phyloP scores from a whole-genome alignment of 176 grass and related monocot genomes.

The Phragmites australis region DNA sequence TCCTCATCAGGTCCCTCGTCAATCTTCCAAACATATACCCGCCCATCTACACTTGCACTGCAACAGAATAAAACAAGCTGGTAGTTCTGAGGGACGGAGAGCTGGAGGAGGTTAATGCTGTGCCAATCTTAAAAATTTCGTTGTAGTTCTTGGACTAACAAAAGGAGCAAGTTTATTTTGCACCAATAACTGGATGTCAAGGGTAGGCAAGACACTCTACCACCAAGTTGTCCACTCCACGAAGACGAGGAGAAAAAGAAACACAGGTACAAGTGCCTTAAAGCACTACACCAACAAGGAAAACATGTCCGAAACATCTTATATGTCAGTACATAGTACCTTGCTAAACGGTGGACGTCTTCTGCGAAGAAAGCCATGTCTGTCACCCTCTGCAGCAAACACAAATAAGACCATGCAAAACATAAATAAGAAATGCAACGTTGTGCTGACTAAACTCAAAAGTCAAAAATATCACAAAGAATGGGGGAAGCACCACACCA shows the following conservation, averaged over 20 bases:
- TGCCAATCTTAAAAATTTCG: not conserved
- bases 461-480: not conserved
- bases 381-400: conserved; percentile 79
- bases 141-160: not conserved
- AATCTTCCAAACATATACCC: conserved; percentile 95
- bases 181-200: conserved; percentile 9
- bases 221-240: not conserved
- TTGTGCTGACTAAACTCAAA: not conserved
- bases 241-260: conserved; percentile 3
- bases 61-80: conserved; percentile 21
- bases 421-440: conserved; percentile 22
- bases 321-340: conserved; percentile 51
- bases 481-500: not conserved
- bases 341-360: conserved; percentile 94
- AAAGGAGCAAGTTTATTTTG: conserved; percentile 7
- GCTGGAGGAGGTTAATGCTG: not conserved
- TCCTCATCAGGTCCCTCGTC: conserved; percentile 82
- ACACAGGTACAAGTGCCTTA: not conserved
- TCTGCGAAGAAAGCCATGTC: conserved; percentile 99
- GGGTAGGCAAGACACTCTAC: not conserved
- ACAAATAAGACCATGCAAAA: conserved; percentile 42
- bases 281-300: conserved; percentile 7
- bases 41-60: conserved; percentile 94
- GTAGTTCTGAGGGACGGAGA: not conserved
- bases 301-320: conserved; percentile 5